Base-by-base conservation (phyloP, 495 filamentous ascomycete genomes). In the Penicillium mononematosum region DNA sequence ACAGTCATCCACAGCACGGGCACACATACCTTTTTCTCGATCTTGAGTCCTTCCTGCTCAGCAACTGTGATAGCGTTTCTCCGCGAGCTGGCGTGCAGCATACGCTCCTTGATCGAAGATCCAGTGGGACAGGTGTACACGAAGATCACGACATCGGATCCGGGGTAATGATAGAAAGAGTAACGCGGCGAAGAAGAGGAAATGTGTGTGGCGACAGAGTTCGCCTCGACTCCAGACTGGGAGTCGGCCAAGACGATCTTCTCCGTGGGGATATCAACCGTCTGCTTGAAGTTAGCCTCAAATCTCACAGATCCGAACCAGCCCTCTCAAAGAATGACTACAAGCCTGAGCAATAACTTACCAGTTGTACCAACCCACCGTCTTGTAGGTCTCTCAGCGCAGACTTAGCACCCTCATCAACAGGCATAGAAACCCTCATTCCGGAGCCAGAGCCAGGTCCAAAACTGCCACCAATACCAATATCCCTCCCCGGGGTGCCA, bases 61-160 rank as follows among this genome's bases (percentile, higher is more conserved):
- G 89, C 90, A 31, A 90, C 65, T 16, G 76, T 67, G 42, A 95
- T 75, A 7, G 90, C 89, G 36, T 82, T 83, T 31, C 82, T 81
- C 66, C 90, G 89, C 61, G 89, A 89, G 34, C 90, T 85, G 32
- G 95, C 91, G 70, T 97, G 96, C 60, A 98, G 75, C 94, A 98
- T 98, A 50, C 91, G 85, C 69, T 91, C 90, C 73, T 91, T 96
- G 75, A 98, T 89, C 61, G 88, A 89, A 0, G 85, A 84, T 4
- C 74, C 83, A 3, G 81, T 78, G 4, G 94, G 94, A 65, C 93
- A 97, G 7, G 92, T 96, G 73, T 96, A 98, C 65, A 98, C 86
- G 77, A 98, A 98, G 29, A 97, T 79, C 32, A 98, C 80, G 5
- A 85, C 81, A 6, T 84, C 81, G 49, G 81, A 81, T 53, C 82